A percentile compares a stretch with the other conserved stretches of the same genome.
Evolutionary conservation across 331 rosid genomes (phyloP).

Genomic region (Quercus tomentella): DNA sequence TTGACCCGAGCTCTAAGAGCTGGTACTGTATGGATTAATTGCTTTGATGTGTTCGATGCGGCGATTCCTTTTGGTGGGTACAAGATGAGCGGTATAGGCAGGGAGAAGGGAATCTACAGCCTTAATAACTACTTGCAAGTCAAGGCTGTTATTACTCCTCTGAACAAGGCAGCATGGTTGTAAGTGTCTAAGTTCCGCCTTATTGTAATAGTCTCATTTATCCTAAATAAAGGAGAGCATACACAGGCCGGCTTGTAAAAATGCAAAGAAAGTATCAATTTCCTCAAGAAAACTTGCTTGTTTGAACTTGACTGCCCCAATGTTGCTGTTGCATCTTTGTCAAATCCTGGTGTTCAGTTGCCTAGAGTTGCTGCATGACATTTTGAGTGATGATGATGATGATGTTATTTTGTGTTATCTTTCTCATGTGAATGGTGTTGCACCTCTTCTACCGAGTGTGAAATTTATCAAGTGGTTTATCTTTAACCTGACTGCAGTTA

Average conservation of each 20-base stretch:
- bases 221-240: not conserved
- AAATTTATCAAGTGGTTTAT: too few relatives aligned
- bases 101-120: slow-evolving; percentile 77
- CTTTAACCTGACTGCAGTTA: too few relatives aligned
- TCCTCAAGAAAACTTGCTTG: not conserved
- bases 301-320: not conserved
- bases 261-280: not conserved
- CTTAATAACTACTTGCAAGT: slow-evolving; percentile 73
- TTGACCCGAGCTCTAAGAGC: slow-evolving; percentile 62
- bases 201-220: too few relatives aligned
- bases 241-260: not conserved
- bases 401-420: too few relatives aligned
- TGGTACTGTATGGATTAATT: slow-evolving; percentile 79
- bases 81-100: slow-evolving; percentile 87
- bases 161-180: slow-evolving; percentile 82
- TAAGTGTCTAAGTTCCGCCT: slow-evolving; percentile 12
- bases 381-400: not conserved
- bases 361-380: not conserved
- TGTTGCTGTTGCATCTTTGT: not conserved
- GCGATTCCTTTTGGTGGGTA: slow-evolving; percentile 87
- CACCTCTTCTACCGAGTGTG: not conserved
- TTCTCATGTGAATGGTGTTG: not conserved
- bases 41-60: slow-evolving; percentile 85
- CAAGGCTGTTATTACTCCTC: slow-evolving; percentile 69
- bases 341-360: not conserved